Evolutionary conservation across 148 eudicot genomes (phyloP), one percentile per base, ranked within the genome.

Genomic region (Chenopodium formosanum): DNA sequence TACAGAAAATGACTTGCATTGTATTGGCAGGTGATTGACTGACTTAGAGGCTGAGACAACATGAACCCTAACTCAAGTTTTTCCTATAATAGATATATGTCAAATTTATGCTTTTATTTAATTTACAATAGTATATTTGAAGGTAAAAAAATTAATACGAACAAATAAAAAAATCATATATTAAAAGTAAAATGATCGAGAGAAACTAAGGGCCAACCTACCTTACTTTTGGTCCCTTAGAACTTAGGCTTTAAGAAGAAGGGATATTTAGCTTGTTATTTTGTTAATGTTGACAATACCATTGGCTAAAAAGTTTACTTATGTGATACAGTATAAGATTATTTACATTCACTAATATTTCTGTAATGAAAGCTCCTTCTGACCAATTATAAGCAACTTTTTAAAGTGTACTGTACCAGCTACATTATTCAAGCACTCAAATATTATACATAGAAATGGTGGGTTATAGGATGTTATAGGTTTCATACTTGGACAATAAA

Each of bases 191-290:
- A 37, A 37, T 37, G 40, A 37, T 37, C 40, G 67, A 74, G 71
- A 31, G 75, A 75, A 66, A 80, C 53, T 66, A 40, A 3, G 65
- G 65, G 74, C 67, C 80, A 75, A 64, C 79, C 67, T 68, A 76
- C 80, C 16, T 46, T n/a, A 34, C 34, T 65, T 66, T 78, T 66
- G 73, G 71, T 64, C 70, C 70, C 34, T 25, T 23, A 80, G 70
- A 80, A 82, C 80, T 84, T 84, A 80, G 79, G 74, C 86, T 72
- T 84, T 76, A 84, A 84, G 83, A 81, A 73, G 70, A 84, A 84
- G 86, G 73, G 58, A 79, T 71, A 31, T 71, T 64, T 72, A 52
- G 80, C 75, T 76, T 82, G 46, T 67, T 46, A 82, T 23, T 81
- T 76, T 82, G 46, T 67, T 46, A 82, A 34, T 81, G 78, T 75